Conservation (phyloP, 2,329 filamentous ascomycete genomes). For the Elsinoe perseae region DNA sequence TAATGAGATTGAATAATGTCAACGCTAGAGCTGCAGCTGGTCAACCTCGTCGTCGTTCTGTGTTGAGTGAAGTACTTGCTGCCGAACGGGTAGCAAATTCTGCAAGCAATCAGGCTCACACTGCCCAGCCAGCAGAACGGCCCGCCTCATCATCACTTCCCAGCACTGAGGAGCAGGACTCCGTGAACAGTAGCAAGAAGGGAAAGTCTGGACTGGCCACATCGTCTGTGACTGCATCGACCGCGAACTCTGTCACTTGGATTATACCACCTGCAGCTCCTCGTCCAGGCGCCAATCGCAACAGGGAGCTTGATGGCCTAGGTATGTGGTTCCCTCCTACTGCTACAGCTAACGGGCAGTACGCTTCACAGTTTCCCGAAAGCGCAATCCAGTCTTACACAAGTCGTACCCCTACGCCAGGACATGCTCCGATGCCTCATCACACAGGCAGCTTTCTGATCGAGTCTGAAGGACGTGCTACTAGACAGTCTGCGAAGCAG, state of each 20-base stretch:
- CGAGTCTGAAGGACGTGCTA: not conserved
- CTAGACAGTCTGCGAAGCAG: not conserved
- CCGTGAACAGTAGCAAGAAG: not conserved
- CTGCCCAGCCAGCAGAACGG: not conserved
- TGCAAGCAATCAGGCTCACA: too few relatives aligned
- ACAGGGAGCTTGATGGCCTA: not conserved
- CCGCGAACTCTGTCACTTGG: not conserved
- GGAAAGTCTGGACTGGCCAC: not conserved
- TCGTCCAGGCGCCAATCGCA: not conserved
- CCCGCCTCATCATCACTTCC: not conserved
- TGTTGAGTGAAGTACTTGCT: not conserved
- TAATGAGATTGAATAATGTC: not conserved
- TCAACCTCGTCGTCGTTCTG: not conserved
- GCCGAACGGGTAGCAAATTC: not conserved
- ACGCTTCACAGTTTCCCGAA: not conserved
- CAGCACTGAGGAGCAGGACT: not conserved
- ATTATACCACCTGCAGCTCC: not conserved
- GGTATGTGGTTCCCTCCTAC: slow-evolving; percentile 1
- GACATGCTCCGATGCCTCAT: not conserved
- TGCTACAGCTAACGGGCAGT: not conserved
- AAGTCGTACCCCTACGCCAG: not conserved
- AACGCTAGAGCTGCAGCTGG: not conserved
- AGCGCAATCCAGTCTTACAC: not conserved
- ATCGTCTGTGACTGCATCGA: not conserved
- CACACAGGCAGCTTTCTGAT: not conserved